A percentile compares a stretch with the other conserved stretches of the same genome.
Evolutionary conservation across 176 grass and related monocot genomes (phyloP).

Genomic region (Musa beccarii): DNA sequence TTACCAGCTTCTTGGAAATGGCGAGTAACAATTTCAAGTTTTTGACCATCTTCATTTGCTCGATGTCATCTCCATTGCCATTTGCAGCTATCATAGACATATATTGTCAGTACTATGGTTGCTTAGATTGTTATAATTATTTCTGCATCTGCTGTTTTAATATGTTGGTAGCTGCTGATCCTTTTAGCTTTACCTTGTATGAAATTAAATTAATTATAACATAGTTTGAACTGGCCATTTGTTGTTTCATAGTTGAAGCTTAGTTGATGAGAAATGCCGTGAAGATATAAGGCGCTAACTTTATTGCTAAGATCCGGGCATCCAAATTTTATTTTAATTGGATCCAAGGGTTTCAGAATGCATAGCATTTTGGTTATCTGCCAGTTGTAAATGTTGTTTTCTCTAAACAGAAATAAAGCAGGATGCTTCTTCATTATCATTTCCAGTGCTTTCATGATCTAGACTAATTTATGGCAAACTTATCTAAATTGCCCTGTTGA

Average conservation of each 20-base stretch:
- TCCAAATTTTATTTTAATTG: background rate
- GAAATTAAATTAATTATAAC: too few relatives aligned
- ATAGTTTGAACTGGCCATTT: too few relatives aligned
- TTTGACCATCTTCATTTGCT: constrained; percentile 14
- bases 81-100: background rate
- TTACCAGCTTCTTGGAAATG: constrained; percentile 24
- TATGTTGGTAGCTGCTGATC: too few relatives aligned
- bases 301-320: background rate
- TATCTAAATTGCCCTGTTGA: too few relatives aligned
- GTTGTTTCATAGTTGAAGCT: background rate
- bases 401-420: too few relatives aligned
- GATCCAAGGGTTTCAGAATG: background rate
- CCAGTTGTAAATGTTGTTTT: too few relatives aligned
- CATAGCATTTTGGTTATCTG: background rate
- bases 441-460: too few relatives aligned
- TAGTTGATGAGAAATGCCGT: background rate
- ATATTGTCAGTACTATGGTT: background rate
- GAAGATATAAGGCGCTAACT: background rate
- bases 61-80: constrained; percentile 24
- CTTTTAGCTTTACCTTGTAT: too few relatives aligned
- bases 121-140: background rate
- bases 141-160: too few relatives aligned
- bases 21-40: constrained; percentile 31
- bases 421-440: too few relatives aligned
- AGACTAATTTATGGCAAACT: too few relatives aligned